A percentile compares a stretch with the other conserved stretches of the same genome.
Evolutionary conservation across 2,329 filamentous ascomycete genomes (phyloP).

Genomic region (Penicillium sp.): DNA sequence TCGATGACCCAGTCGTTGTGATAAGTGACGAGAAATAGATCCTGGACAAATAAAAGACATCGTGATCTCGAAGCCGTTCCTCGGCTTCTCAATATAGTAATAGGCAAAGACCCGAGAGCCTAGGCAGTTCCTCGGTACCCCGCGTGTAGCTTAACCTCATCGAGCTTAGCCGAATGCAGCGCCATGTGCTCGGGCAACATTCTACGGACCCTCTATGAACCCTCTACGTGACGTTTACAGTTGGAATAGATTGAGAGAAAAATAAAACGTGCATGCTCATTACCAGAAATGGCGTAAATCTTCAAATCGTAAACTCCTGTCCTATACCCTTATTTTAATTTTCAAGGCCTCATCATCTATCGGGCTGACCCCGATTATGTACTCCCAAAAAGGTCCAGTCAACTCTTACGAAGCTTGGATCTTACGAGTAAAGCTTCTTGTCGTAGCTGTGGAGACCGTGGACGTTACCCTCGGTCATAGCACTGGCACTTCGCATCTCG

Average conservation of each 20-base stretch:
- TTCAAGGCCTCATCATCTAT: conserved; percentile 34
- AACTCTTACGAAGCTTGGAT: conserved; percentile 17
- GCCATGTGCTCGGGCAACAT: conserved; percentile 14
- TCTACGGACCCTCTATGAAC: background rate
- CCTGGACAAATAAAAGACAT: conserved; percentile 14
- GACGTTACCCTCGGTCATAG: conserved; percentile 93
- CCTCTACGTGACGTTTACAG: background rate
- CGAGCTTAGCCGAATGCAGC: conserved; percentile 17
- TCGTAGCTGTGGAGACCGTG: conserved; percentile 97
- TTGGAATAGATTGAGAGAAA: conserved; percentile 1
- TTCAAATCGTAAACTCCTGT: conserved; percentile 33
- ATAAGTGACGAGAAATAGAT: conserved; percentile 3
- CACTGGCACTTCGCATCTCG: conserved; percentile 89
- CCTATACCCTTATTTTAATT: conserved; percentile 32
- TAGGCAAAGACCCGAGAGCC: conserved; percentile 19
- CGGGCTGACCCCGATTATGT: conserved; percentile 21
- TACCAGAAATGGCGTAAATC: conserved; percentile 25
- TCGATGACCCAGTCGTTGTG: background rate
- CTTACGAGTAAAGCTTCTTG: conserved; percentile 96
- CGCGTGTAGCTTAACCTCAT: conserved; percentile 21
- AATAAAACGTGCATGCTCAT: conserved; percentile 18
- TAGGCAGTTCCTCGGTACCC: conserved; percentile 27
- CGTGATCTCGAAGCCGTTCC: background rate
- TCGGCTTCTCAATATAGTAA: conserved; percentile 10
- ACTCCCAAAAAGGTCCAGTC: conserved; percentile 24